A percentile compares a stretch with the other conserved stretches of the same genome.
Evolutionary conservation across 2,329 filamentous ascomycete species (phyloP).

Genomic region (Sporothrix pseudoabietina): DNA sequence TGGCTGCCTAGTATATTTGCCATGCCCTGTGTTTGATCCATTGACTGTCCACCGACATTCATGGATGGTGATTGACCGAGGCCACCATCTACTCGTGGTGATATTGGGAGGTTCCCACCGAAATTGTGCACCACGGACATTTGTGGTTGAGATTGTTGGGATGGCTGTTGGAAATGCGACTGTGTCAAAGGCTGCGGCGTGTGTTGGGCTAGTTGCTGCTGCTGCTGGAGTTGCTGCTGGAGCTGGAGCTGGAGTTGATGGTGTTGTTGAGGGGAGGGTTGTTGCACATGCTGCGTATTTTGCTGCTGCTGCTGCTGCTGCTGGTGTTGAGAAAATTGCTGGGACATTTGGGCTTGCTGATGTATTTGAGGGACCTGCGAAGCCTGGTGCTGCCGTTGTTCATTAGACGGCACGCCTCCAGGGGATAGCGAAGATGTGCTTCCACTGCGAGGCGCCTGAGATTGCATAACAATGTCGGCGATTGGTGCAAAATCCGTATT

Average conservation of each 20-base stretch:
- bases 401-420: not conserved
- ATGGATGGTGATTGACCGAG: constrained; percentile 28
- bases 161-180: not conserved
- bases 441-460: constrained; percentile 46
- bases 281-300: constrained; percentile 11
- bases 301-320: constrained; percentile 26
- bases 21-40: constrained; percentile 27
- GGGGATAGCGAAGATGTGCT: not conserved
- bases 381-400: constrained; percentile 27
- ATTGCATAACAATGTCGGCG: constrained; percentile 59
- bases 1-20: constrained; percentile 22
- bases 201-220: constrained; percentile 12
- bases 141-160: constrained; percentile 40
- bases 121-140: constrained; percentile 43
- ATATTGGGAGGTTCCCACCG: constrained; percentile 39
- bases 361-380: constrained; percentile 35
- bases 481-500: constrained; percentile 51
- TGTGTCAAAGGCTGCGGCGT: not conserved
- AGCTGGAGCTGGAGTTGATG: constrained; percentile 29
- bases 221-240: constrained; percentile 39
- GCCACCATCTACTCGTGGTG: constrained; percentile 34
- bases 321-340: constrained; percentile 34
- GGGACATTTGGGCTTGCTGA: constrained; percentile 24
- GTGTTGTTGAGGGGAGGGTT: constrained; percentile 23
- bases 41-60: constrained; percentile 1